Base-by-base conservation (phyloP, 257 asterid genomes). In the Leptodermis oblonga region DNA sequence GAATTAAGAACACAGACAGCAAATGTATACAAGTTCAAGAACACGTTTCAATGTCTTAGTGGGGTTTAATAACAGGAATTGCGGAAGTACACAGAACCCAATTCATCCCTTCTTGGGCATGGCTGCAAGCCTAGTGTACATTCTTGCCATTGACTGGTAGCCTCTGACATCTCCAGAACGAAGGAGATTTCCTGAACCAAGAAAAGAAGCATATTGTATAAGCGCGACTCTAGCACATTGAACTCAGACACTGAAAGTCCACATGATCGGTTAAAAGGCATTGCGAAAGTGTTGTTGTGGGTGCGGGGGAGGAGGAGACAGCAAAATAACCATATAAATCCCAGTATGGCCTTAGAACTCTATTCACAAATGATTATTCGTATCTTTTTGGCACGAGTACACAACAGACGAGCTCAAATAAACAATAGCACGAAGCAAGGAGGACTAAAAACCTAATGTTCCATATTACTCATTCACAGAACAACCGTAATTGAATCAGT, bases 81-180 rank as follows among this genome's bases (percentile, higher is more conserved):
- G 15, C 56, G 52, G 18, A 30, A 33, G 30, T 15, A 28, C 25
- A 22, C 25, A 34, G 36, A 58, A n/a, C 48, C 37, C 12, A 18
- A 73, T 60, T 85, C 81, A 91, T 20, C 97, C 95, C 75, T 88
- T 88, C 84, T 90, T 93, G 70, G 96, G 91, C 95, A 90, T 90
- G 76, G 99, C 99, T 42, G 99, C 99, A 69, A 93, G 99, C 79
- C 95, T 81, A 48, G 99, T 88, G 62, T 93, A 93, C 99, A 93
- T 93, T 83, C 85, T 88, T 69, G 99, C 98, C 99, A 94, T 94
- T 31, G 96, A 89, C 55, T 94, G 97, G 84, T 65, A 94, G 49
- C 99, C 99, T 80, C 97, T 84, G 36, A 83, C 66, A 72, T 94
- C 98, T 31, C 97, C 98, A 5, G 98, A 83, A 0, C 98, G 95